These are phyloP conservation scores for Monilinia aucupariae DNA, from an alignment of 2,329 filamentous ascomycete species.

Conservation along the genomic window DNA sequence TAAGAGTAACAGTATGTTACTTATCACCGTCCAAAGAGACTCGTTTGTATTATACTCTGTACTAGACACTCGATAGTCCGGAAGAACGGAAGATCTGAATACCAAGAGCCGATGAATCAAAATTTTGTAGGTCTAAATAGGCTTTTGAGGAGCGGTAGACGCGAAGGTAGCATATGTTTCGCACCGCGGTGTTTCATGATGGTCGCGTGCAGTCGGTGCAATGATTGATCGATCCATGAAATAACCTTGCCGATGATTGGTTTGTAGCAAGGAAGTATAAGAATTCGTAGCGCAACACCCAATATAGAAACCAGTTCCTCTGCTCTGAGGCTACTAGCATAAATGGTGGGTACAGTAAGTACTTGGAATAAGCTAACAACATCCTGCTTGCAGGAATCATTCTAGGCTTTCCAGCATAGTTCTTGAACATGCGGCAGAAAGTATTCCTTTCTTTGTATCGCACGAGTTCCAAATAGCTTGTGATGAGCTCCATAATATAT, in stretches of 20 bases:
- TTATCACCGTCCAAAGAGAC: neutral
- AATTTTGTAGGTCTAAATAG: neutral
- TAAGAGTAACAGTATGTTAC: neutral
- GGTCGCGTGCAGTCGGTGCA: neutral
- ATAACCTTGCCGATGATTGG: too few species aligned
- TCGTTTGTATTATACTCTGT: neutral
- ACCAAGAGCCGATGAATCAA: neutral
- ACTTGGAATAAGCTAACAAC: neutral
- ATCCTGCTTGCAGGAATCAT: neutral
- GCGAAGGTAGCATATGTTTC: neutral
- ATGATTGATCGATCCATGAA: neutral
- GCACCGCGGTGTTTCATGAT: neutral
- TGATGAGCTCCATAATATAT: neutral
- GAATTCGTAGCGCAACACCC: neutral
- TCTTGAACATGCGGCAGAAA: neutral
- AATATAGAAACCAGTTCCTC: neutral
- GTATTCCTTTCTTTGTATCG: neutral
- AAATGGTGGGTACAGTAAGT: neutral
- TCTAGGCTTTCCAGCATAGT: neutral
- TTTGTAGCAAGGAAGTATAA: neutral
- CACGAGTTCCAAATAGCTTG: neutral
- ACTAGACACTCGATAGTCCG: neutral
- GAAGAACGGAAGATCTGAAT: neutral
- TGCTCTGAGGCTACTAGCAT: neutral
- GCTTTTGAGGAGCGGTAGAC: neutral